phyloP scores from a whole-genome alignment of 2,329 filamentous ascomycete species.

The Phaeosphaeriaceae sp. region DNA sequence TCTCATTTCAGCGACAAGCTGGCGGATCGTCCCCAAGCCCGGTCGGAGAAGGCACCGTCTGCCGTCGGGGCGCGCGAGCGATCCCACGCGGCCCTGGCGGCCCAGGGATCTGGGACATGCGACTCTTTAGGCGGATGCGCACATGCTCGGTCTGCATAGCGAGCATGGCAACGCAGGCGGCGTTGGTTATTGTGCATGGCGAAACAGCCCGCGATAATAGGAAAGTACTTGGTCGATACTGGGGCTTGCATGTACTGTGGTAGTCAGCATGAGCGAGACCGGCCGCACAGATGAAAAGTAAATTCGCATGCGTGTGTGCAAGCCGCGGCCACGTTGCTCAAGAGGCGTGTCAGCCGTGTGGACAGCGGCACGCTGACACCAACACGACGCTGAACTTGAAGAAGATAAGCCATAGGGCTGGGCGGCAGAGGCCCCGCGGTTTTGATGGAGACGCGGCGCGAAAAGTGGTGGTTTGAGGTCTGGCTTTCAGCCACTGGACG shows the following conservation, averaged over 20 bases:
- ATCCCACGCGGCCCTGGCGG: background rate
- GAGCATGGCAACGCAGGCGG: background rate
- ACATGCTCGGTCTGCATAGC: slow-evolving; percentile 5
- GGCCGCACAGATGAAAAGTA: background rate
- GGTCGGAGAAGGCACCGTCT: no score
- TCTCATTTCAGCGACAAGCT: background rate
- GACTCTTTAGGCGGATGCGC: background rate
- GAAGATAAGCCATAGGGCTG: background rate
- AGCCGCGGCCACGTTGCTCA: background rate
- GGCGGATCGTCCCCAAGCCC: slow-evolving; percentile 4
- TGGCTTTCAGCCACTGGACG: background rate
- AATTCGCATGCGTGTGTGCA: background rate
- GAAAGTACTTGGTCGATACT: background rate
- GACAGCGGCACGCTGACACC: background rate
- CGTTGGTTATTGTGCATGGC: slow-evolving; percentile 1
- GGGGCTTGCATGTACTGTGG: background rate
- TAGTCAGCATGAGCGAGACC: background rate
- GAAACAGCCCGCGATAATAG: background rate
- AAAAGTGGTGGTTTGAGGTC: background rate
- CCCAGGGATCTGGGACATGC: no score
- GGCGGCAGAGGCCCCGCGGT: background rate
- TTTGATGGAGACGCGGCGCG: background rate
- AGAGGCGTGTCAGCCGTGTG: slow-evolving; percentile 1
- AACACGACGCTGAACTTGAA: background rate
- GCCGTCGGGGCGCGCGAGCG: background rate